A percentile compares a stretch with the other conserved stretches of the same genome.
Evolutionary conservation across 2,329 filamentous ascomycete species (phyloP).

Genomic region (Onygena corvina): DNA sequence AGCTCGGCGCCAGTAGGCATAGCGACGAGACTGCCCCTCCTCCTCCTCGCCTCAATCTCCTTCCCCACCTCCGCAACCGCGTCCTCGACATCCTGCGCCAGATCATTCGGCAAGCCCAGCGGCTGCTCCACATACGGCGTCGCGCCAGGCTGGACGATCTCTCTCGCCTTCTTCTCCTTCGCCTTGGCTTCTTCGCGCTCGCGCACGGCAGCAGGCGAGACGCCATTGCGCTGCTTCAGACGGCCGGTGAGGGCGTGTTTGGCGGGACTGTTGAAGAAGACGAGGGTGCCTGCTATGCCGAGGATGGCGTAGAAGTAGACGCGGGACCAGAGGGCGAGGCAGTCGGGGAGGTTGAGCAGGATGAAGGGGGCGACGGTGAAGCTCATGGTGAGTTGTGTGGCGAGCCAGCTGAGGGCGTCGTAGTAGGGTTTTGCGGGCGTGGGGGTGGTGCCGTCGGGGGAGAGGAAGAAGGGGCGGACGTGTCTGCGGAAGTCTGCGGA

Average conservation of each 20-base stretch:
- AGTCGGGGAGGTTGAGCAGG: constrained; percentile 59
- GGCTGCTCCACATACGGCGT: constrained; percentile 27
- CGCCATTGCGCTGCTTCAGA: constrained; percentile 44
- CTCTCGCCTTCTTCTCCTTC: constrained; percentile 12
- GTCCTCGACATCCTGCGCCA: constrained; percentile 62
- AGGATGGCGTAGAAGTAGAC: constrained; percentile 81
- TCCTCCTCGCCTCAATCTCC: constrained; percentile 54
- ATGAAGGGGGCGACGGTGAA: constrained; percentile 80
- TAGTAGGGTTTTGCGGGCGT: constrained; percentile 71
- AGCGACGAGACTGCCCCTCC: constrained; percentile 34
- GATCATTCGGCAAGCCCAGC: constrained; percentile 68
- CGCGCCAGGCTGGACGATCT: constrained; percentile 22
- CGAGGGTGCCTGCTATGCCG: constrained; percentile 52
- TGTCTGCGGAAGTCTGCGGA: constrained; percentile 72
- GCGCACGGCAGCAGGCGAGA: neutral
- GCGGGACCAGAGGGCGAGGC: constrained; percentile 63
- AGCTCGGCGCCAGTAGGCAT: constrained; percentile 41
- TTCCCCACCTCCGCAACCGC: constrained; percentile 60
- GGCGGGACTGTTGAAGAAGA: constrained; percentile 68
- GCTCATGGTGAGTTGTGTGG: constrained; percentile 70
- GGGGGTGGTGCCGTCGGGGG: constrained; percentile 57
- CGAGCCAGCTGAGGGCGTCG: constrained; percentile 61
- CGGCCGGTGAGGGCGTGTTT: constrained; percentile 49
- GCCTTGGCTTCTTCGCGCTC: constrained; percentile 4
- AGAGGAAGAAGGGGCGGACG: constrained; percentile 83